Base-by-base conservation (phyloP, 1,284 basidiomycete species). In the Sporisorium graminicola region DNA sequence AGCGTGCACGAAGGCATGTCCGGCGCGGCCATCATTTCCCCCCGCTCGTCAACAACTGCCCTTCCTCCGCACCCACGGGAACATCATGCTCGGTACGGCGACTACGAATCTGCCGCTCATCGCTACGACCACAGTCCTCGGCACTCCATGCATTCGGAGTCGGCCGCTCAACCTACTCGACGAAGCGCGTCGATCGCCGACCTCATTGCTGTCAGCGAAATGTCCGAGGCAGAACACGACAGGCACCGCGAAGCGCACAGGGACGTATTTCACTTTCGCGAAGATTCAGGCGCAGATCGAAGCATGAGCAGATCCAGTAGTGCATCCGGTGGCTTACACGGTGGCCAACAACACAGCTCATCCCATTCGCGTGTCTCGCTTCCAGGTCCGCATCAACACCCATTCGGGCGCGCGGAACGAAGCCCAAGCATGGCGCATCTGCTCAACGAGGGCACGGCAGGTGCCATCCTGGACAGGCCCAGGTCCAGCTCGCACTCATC, bases 391-490 rank as follows among this genome's bases (percentile, higher is more conserved):
- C 61, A 52, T 18, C 63, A 74, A 6, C 49, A 50, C n/a, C 49
- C 31, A n/a, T 44, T 40, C 3, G 59, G 42, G 9, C 70, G 71
- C 13, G 51, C 71, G 8, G 75, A 77, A 46, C 63, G 75, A 18
- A 77, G 75, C 22, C 75, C 75, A 8, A 77, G 75, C 58, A 77
- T 77, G 75, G 75, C 71, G 5, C 63, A 77, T 50, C 40, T 77
- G 20, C 65, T 77, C 51, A 77, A 77, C 58, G 75, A 74, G 1
- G 75, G 75, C 2, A 74, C 66, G 1, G 71, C 75, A 2, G 75
- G 75, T 16, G 75, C 75, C n/a, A 33, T 77, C n/a, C 43, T 53
- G 12, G 75, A 74, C 27, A 42, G 75, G 29, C 75, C 70, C 3
- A 29, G 75, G 22, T 77, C 75, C 31, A 51, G 61, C 42, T 77